Percentiles rank a stretch among this genome's conserved stretches.
phyloP scores from a whole-genome alignment of 2,329 filamentous ascomycete species.

The Aspergillus sp. region DNA sequence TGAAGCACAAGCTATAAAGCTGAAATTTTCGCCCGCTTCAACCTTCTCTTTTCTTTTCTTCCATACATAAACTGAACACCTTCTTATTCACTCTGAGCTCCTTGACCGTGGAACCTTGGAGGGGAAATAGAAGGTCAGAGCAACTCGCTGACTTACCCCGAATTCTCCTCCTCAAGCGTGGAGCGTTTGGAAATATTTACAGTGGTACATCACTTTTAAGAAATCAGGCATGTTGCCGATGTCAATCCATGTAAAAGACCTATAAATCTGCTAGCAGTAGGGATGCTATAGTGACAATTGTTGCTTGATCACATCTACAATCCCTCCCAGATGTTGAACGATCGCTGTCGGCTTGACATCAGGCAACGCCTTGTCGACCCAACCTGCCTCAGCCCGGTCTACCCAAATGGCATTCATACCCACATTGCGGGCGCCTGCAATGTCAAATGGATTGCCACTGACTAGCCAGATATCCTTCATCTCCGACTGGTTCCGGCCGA shows the following conservation, averaged over 20 bases:
- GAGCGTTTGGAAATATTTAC: conserved; percentile 51
- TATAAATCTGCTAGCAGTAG: not conserved
- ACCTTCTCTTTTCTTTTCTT: conserved; percentile 34
- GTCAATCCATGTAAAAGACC: not conserved
- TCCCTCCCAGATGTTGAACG: conserved; percentile 59
- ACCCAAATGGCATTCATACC: conserved; percentile 68
- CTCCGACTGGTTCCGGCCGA: conserved; percentile 48
- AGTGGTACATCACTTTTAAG: conserved; percentile 40
- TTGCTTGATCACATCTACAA: conserved; percentile 47
- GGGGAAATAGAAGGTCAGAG: conserved; percentile 53
- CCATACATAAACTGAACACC: conserved; percentile 44
- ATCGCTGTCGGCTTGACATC: conserved; percentile 56
- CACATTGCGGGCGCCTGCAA: conserved; percentile 62
- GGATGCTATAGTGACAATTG: not conserved
- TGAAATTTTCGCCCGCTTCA: conserved; percentile 24
- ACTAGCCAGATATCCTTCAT: conserved; percentile 66
- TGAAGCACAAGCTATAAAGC: conserved; percentile 26
- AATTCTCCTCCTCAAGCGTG: conserved; percentile 43
- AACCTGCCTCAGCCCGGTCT: conserved; percentile 63
- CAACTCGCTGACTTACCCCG: conserved; percentile 49
- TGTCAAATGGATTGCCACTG: conserved; percentile 72
- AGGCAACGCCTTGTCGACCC: conserved; percentile 63
- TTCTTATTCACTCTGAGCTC: conserved; percentile 52
- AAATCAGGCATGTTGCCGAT: not conserved
- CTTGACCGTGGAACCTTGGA: conserved; percentile 45